Conservation (phyloP, 2,329 filamentous ascomycete species). For the Gnomoniopsis sp. region DNA sequence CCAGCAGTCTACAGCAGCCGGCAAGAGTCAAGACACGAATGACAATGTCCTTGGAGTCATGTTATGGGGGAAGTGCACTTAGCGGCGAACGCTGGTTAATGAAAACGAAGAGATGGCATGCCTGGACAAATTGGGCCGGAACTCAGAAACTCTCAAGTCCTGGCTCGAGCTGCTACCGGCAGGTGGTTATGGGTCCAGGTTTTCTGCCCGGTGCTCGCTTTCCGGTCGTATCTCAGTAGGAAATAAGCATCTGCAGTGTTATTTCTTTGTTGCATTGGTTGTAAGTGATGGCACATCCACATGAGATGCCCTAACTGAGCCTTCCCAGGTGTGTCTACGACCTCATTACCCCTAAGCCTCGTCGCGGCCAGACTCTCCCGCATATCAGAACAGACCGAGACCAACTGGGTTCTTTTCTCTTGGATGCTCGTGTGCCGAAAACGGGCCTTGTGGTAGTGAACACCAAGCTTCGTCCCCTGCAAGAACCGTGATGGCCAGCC, state of each 20-base stretch:
- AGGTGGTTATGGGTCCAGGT: constrained; percentile 15
- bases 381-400: not conserved
- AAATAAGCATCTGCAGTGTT: constrained; percentile 7
- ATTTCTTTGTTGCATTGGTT: too few relatives aligned
- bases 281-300: too few relatives aligned
- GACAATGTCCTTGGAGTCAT: constrained; percentile 6
- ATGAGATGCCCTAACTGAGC: too few relatives aligned
- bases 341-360: constrained; percentile 7
- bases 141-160: constrained; percentile 6
- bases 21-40: not conserved
- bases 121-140: constrained; percentile 11
- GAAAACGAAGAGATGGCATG: constrained; percentile 6
- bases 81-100: not conserved
- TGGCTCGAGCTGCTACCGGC: constrained; percentile 11
- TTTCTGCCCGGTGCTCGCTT: too few relatives aligned
- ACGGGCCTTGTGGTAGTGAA: too few relatives aligned
- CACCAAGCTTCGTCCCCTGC: not conserved
- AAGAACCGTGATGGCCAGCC: constrained; percentile 2
- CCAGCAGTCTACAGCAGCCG: not conserved
- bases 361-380: constrained; percentile 3
- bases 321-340: not conserved
- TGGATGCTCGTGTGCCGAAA: constrained; percentile 1
- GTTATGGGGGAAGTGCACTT: constrained; percentile 14
- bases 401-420: not conserved
- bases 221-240: too few relatives aligned